Evolutionary conservation across 2,329 filamentous ascomycete genomes (phyloP).

Genomic region (Helicocarpus griseus): DNA sequence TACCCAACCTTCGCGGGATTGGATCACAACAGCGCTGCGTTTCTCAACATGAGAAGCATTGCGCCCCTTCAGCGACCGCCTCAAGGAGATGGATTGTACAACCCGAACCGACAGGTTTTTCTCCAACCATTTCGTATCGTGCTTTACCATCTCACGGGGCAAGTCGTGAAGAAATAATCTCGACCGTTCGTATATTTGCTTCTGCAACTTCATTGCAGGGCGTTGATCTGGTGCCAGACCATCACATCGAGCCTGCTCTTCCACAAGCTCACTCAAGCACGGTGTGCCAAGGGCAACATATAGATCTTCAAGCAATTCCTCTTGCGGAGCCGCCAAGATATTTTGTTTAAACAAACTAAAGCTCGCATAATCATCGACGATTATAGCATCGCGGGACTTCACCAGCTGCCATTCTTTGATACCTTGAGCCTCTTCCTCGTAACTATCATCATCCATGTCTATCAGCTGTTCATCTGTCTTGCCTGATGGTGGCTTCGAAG

Average conservation of each 20-base stretch:
- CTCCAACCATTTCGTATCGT: conserved; percentile 84
- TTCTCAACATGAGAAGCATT: conserved; percentile 63
- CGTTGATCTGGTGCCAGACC: conserved; percentile 56
- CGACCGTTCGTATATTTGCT: conserved; percentile 75
- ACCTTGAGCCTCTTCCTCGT: conserved; percentile 51
- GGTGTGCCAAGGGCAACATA: conserved; percentile 73
- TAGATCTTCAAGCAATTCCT: conserved; percentile 75
- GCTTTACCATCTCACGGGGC: conserved; percentile 65
- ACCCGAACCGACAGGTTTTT: conserved; percentile 69
- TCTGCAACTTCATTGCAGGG: conserved; percentile 59
- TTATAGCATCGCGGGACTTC: conserved; percentile 59
- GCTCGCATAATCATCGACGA: conserved; percentile 80
- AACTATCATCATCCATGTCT: conserved; percentile 35
- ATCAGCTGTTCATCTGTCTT: conserved; percentile 11
- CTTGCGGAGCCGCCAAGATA: conserved; percentile 78
- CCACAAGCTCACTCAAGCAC: conserved; percentile 65
- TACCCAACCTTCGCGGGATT: conserved; percentile 48
- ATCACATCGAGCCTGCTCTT: conserved; percentile 68
- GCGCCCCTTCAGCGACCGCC: conserved; percentile 63
- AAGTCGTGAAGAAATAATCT: conserved; percentile 86
- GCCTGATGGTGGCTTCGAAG: conserved; percentile 18
- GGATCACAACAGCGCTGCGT: conserved; percentile 60
- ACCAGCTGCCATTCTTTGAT: conserved; percentile 73
- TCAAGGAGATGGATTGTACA: conserved; percentile 68
- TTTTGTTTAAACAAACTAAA: conserved; percentile 80